Evolutionary conservation across 768 basidiomycete species (phyloP).

Genomic region (Leccinellum albellum): DNA sequence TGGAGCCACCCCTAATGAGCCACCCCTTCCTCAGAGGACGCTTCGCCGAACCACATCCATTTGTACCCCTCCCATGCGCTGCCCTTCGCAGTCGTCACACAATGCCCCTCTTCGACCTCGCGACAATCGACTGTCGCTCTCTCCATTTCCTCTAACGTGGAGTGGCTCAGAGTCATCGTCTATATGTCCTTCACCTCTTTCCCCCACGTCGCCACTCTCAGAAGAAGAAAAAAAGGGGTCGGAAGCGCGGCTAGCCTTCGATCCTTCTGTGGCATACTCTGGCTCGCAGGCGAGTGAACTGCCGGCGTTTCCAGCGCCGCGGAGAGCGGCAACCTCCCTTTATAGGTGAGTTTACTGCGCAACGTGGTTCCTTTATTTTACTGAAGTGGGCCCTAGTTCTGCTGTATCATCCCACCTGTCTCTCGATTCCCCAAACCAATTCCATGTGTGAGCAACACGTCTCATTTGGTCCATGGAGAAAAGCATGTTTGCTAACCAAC

Average conservation of each 20-base stretch:
- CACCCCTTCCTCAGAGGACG: constrained; percentile 29
- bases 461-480: background rate
- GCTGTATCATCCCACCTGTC: constrained; percentile 50
- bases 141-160: constrained; percentile 4
- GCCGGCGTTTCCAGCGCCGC: constrained; percentile 6
- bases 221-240: constrained; percentile 5
- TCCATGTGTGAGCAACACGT: constrained; percentile 20
- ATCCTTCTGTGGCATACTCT: constrained; percentile 48
- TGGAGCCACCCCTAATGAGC: constrained; percentile 36
- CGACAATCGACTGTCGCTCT: constrained; percentile 5
- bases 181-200: constrained; percentile 18
- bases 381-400: constrained; percentile 35
- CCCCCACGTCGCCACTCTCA: background rate
- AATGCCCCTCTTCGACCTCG: constrained; percentile 14
- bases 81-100: constrained; percentile 22
- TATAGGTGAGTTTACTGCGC: constrained; percentile 50
- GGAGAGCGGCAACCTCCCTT: constrained; percentile 37
- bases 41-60: constrained; percentile 21
- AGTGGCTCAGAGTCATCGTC: constrained; percentile 12
- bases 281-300: constrained; percentile 12
- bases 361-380: background rate
- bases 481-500: constrained; percentile 1
- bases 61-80: constrained; percentile 18
- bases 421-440: constrained; percentile 13
- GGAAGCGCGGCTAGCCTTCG: constrained; percentile 33